Conservation (phyloP, 1,284 basidiomycete genomes). For the Leucoagaricus sp. region DNA sequence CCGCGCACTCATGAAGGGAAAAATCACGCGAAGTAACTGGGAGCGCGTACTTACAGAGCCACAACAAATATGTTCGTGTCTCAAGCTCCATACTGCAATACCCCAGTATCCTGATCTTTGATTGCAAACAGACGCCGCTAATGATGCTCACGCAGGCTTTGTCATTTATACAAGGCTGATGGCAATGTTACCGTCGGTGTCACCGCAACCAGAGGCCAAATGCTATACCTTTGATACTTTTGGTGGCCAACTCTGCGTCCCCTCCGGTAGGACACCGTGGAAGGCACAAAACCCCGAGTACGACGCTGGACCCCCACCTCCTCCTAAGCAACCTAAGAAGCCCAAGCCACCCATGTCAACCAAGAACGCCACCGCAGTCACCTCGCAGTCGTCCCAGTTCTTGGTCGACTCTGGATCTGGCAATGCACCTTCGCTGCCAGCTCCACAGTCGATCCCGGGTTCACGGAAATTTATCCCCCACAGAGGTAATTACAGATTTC, state of each 20-base stretch:
- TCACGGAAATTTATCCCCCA: not conserved
- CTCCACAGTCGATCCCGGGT: not conserved
- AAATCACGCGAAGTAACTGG: slow-evolving; percentile 68
- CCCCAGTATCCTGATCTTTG: slow-evolving; percentile 5
- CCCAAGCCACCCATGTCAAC: slow-evolving; percentile 11
- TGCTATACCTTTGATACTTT: slow-evolving; percentile 62
- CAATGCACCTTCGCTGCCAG: not conserved
- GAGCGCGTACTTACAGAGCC: slow-evolving; percentile 42
- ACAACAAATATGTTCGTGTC: slow-evolving; percentile 60
- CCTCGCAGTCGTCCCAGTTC: not conserved
- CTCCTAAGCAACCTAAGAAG: slow-evolving; percentile 38
- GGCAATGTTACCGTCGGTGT: slow-evolving; percentile 39
- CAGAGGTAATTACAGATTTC: not conserved
- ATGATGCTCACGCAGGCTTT: slow-evolving; percentile 67
- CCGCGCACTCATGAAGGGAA: slow-evolving; percentile 55
- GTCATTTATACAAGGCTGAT: slow-evolving; percentile 47
- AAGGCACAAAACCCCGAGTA: slow-evolving; percentile 60
- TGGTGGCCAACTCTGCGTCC: slow-evolving; percentile 44
- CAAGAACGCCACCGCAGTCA: not conserved
- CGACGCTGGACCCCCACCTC: slow-evolving; percentile 66
- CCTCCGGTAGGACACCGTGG: slow-evolving; percentile 46
- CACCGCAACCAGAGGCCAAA: slow-evolving; percentile 38
- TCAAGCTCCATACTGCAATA: slow-evolving; percentile 8
- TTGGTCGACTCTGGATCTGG: not conserved
- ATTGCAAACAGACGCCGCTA: slow-evolving; percentile 62